Evolutionary conservation across 192 early-diverging fungal species (phyloP).

Genomic region (Podila epigama): DNA sequence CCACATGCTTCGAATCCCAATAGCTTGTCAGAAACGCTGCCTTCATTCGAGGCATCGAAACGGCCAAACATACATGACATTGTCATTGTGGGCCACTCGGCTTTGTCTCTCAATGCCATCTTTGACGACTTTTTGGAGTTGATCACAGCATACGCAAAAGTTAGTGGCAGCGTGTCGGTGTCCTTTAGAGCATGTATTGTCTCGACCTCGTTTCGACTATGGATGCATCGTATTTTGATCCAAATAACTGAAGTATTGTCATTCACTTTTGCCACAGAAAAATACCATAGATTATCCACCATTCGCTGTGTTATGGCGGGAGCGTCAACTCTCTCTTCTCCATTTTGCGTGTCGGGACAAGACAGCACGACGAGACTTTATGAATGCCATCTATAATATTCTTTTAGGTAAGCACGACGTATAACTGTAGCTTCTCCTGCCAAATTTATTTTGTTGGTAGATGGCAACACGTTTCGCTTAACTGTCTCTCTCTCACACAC

Average conservation of each 20-base stretch:
- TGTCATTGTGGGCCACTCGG: neutral
- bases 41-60: neutral
- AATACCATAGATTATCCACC: neutral
- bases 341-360: conserved; percentile 10
- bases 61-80: neutral
- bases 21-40: neutral
- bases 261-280: conserved; percentile 1
- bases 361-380: neutral
- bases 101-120: neutral
- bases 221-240: too few relatives aligned
- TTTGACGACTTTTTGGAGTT: neutral
- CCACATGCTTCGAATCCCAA: neutral
- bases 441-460: neutral
- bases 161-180: neutral
- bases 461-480: neutral
- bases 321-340: conserved; percentile 1
- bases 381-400: neutral
- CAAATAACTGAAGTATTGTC: neutral
- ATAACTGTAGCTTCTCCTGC: neutral
- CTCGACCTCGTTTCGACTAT: too few relatives aligned
- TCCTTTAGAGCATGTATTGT: neutral
- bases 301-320: conserved; percentile 13
- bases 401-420: conserved; percentile 6
- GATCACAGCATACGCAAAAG: neutral
- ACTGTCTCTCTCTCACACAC: neutral